Percentiles rank a stretch among this genome's conserved stretches.
phyloP scores from a whole-genome alignment of 2,329 filamentous ascomycete species.

The Hypoxylon sp. region DNA sequence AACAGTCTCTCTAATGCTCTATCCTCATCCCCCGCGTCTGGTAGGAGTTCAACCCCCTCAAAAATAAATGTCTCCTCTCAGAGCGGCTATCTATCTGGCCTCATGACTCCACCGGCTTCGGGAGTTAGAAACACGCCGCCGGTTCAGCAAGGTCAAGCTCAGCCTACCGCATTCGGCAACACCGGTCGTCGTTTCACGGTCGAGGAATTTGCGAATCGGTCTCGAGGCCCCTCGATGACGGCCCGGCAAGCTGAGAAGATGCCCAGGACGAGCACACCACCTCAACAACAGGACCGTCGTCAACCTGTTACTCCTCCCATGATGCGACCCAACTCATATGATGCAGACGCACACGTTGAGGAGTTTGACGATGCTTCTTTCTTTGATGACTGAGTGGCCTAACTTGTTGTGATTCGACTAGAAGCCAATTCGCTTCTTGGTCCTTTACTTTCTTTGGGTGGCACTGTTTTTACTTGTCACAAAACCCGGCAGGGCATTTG shows the following conservation, averaged over 20 bases:
- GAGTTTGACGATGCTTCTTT: conserved; percentile 74
- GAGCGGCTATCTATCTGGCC: conserved; percentile 78
- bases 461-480: conserved; percentile 34
- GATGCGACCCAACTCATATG: conserved; percentile 72
- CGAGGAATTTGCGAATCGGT: conserved; percentile 63
- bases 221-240: conserved; percentile 54
- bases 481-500: conserved; percentile 28
- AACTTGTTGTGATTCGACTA: background rate
- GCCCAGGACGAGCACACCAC: conserved; percentile 60
- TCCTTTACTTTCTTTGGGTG: conserved; percentile 26
- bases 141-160: conserved; percentile 58
- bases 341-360: conserved; percentile 72
- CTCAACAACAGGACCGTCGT: conserved; percentile 58
- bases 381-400: conserved; percentile 63
- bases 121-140: conserved; percentile 75
- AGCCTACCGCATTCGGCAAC: conserved; percentile 73
- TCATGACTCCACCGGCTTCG: conserved; percentile 91
- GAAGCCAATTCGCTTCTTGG: conserved; percentile 7
- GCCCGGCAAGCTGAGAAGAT: conserved; percentile 60
- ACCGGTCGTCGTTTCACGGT: conserved; percentile 72
- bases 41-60: conserved; percentile 70
- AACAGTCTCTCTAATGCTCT: conserved; percentile 63
- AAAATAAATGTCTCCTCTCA: conserved; percentile 68
- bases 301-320: conserved; percentile 73
- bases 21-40: conserved; percentile 61